These are phyloP conservation scores for Striga asiatica DNA, from an alignment of 257 asterid species.

Conservation along the genomic window DNA sequence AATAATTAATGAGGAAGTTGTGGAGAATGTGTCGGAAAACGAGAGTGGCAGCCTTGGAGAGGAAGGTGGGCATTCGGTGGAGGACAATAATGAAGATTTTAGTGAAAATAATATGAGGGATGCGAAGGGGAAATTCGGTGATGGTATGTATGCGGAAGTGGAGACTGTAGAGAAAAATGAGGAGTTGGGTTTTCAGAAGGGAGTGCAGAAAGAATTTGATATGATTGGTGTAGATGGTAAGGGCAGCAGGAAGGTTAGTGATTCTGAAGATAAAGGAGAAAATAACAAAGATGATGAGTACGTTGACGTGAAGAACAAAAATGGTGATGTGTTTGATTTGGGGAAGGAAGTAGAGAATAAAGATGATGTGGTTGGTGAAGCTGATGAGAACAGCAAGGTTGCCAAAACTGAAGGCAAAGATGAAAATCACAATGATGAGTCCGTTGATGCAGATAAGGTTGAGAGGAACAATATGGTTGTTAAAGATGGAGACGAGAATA, in stretches of 20 bases:
- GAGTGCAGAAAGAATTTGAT: not conserved
- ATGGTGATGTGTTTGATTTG: not conserved
- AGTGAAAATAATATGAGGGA: constrained; percentile 23
- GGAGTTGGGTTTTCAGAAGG: constrained; percentile 1
- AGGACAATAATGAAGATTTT: constrained; percentile 38
- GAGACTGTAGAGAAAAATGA: constrained; percentile 8
- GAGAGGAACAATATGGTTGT: constrained; percentile 11
- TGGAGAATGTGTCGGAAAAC: constrained; percentile 38
- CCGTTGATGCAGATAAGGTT: constrained; percentile 2
- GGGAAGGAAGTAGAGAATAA: not conserved
- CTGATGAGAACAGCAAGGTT: not conserved
- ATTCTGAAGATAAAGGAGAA: not conserved
- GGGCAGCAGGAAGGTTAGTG: not conserved
- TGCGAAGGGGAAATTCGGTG: constrained; percentile 17
- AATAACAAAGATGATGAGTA: not conserved
- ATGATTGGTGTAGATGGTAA: not conserved
- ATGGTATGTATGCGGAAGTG: too few species aligned
- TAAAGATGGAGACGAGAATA: too few species aligned
- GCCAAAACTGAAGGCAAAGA: not conserved
- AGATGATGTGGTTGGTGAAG: constrained; percentile 1
- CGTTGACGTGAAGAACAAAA: not conserved
- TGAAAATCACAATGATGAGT: constrained; percentile 7
- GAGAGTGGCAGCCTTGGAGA: constrained; percentile 50
- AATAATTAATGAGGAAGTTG: constrained; percentile 18
- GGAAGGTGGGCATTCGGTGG: constrained; percentile 32